Evolutionary conservation across 306 rosid species (phyloP).

Genomic region (Cucurbita pepo): DNA sequence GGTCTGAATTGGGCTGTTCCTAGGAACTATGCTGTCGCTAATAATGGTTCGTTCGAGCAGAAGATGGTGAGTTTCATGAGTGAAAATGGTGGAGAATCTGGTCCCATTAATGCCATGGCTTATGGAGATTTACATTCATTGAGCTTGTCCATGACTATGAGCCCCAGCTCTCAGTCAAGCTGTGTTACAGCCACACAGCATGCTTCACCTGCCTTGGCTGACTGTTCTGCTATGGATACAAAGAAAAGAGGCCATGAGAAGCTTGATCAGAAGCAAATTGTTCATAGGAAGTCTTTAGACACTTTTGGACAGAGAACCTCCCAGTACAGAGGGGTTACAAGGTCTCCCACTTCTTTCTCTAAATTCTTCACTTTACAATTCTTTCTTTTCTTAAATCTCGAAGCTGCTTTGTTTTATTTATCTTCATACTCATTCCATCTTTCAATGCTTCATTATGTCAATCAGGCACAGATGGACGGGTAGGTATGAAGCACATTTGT

Average conservation of each 20-base stretch:
- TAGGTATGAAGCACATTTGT: slow-evolving; percentile 88
- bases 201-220: slow-evolving; percentile 27
- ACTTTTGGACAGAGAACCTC: slow-evolving; percentile 93
- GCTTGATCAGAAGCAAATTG: slow-evolving; percentile 49
- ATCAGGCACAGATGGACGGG: slow-evolving; percentile 93
- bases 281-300: slow-evolving; percentile 77
- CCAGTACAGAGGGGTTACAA: slow-evolving; percentile 84
- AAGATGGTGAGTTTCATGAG: slow-evolving; percentile 31
- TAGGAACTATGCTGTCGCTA: slow-evolving; percentile 13
- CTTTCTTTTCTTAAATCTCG: not conserved
- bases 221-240: slow-evolving; percentile 38
- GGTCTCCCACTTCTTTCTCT: slow-evolving; percentile 22
- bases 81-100: slow-evolving; percentile 46
- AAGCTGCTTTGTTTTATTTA: not conserved
- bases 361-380: not conserved
- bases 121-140: slow-evolving; percentile 53
- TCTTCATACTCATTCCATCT: not conserved
- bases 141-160: slow-evolving; percentile 57
- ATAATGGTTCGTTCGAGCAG: slow-evolving; percentile 9
- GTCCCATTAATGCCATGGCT: slow-evolving; percentile 15
- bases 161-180: slow-evolving; percentile 78
- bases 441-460: slow-evolving; percentile 7
- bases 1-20: slow-evolving; percentile 34
- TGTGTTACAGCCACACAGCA: slow-evolving; percentile 50
- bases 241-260: slow-evolving; percentile 64